Evolutionary conservation across 768 basidiomycete species (phyloP).

Genomic region (Tulasnella sp.): DNA sequence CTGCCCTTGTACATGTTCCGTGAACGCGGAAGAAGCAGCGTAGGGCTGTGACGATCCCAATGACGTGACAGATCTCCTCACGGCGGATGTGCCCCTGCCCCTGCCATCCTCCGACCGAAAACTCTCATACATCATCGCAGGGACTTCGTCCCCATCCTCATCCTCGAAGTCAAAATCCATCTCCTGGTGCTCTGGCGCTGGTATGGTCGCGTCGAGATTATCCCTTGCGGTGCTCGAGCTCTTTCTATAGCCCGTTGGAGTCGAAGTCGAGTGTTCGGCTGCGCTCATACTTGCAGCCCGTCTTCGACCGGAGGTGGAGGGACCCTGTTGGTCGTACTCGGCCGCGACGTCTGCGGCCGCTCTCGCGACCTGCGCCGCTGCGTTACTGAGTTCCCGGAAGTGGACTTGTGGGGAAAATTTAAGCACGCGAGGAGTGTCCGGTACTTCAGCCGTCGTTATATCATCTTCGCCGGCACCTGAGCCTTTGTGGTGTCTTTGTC

Average conservation of each 20-base stretch:
- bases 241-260: neutral
- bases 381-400: slow-evolving; percentile 40
- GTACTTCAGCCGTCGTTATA: neutral
- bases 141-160: slow-evolving; percentile 36
- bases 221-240: neutral
- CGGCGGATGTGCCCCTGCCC: slow-evolving; percentile 34
- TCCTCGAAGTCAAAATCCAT: slow-evolving; percentile 33
- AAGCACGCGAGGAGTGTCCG: neutral
- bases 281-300: slow-evolving; percentile 9
- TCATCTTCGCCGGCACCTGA: neutral
- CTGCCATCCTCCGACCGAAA: slow-evolving; percentile 55
- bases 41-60: neutral
- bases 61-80: neutral
- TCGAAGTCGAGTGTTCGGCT: neutral
- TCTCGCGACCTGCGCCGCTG: slow-evolving; percentile 60
- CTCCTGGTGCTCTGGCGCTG: neutral
- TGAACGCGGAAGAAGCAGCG: neutral
- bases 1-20: neutral
- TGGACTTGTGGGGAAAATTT: slow-evolving; percentile 11
- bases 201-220: neutral
- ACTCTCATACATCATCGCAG: slow-evolving; percentile 52
- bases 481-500: neutral
- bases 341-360: slow-evolving; percentile 60
- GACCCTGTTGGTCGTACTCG: slow-evolving; percentile 33
- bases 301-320: neutral